Conservation (phyloP, 75 land plant genomes). For the Cryptomeria japonica region DNA sequence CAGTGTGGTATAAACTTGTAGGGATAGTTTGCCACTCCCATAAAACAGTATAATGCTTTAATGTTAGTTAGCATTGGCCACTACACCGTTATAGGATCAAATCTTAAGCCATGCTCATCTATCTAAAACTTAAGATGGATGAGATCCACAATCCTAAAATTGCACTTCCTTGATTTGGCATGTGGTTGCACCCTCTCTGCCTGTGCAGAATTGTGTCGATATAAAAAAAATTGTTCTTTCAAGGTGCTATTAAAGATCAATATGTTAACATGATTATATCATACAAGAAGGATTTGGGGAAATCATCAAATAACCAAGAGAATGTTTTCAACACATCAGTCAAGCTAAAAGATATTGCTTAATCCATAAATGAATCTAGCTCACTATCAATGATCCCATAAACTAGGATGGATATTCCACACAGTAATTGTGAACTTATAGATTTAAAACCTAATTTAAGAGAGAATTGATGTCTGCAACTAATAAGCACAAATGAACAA, state of each 20-base stretch:
- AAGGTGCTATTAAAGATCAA: neutral
- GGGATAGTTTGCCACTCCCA: neutral
- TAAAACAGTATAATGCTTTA: neutral
- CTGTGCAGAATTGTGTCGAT: neutral
- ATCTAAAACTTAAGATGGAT: neutral
- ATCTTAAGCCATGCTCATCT: neutral
- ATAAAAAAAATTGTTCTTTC: neutral
- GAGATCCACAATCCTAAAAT: neutral
- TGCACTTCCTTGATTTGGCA: neutral
- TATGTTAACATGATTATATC: neutral
- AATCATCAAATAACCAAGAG: too few species aligned
- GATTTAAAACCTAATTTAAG: too few species aligned
- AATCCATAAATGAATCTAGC: too few species aligned
- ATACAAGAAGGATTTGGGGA: neutral
- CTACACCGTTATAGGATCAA: too few species aligned
- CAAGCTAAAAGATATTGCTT: neutral
- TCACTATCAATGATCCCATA: too few species aligned
- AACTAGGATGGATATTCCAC: too few species aligned
- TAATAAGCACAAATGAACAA: too few species aligned
- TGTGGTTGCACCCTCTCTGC: neutral
- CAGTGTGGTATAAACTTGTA: neutral
- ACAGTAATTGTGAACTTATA: too few species aligned
- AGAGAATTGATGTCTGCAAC: too few species aligned
- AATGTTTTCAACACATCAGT: neutral
- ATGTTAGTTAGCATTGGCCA: too few species aligned